These are phyloP conservation scores for Exophiala calicioides DNA, from an alignment of 2,329 filamentous ascomycete species.

Conservation along the genomic window DNA sequence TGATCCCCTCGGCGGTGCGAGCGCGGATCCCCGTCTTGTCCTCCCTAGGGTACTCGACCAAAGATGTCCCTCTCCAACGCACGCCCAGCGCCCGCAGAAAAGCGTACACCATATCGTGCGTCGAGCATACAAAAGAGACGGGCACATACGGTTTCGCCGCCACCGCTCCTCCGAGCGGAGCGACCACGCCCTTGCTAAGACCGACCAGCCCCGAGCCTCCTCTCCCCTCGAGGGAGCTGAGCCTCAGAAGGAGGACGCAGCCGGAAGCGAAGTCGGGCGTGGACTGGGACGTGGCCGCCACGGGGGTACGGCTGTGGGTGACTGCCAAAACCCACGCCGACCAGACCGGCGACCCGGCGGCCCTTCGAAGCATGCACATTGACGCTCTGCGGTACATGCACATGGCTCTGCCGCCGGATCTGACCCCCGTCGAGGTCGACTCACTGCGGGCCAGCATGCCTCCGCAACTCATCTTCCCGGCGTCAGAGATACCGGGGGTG, in stretches of 20 bases:
- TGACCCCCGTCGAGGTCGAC: conserved; percentile 23
- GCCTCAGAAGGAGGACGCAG: conserved; percentile 23
- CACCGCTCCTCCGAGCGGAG: conserved; percentile 16
- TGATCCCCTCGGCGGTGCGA: conserved; percentile 26
- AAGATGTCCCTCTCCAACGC: conserved; percentile 12
- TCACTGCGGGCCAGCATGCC: conserved; percentile 24
- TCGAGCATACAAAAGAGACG: conserved; percentile 17
- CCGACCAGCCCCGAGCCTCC: conserved; percentile 18
- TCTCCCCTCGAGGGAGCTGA: conserved; percentile 11
- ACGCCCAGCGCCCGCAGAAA: conserved; percentile 8
- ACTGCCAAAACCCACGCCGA: conserved; percentile 25
- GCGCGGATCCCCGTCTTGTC: conserved; percentile 24
- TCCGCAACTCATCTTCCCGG: conserved; percentile 10
- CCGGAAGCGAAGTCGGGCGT: conserved; percentile 18
- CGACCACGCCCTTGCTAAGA: conserved; percentile 21
- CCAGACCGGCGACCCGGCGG: conserved; percentile 18
- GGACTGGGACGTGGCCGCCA: conserved; percentile 26
- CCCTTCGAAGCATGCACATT: conserved; percentile 27
- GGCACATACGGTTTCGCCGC: conserved; percentile 12
- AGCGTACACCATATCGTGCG: conserved; percentile 15
- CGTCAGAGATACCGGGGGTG: neutral
- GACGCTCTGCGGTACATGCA: conserved; percentile 27
- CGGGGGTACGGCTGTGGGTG: conserved; percentile 23
- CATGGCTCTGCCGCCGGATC: conserved; percentile 22
- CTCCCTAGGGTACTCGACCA: conserved; percentile 22